Conservation (phyloP, 1,284 basidiomycete species). For the Sporisorium exsertum region DNA sequence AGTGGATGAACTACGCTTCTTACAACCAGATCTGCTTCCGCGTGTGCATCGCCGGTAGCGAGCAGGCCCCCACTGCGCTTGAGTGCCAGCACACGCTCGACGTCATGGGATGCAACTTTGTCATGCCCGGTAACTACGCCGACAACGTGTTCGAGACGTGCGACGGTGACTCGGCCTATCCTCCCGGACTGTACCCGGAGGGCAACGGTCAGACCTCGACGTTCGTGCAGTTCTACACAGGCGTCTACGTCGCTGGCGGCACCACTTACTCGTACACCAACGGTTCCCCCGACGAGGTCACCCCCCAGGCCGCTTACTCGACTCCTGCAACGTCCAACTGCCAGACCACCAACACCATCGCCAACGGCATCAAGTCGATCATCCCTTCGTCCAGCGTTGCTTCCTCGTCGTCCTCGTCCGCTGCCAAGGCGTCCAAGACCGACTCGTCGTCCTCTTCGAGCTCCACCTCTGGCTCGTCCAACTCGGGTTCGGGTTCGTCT, state of each 20-base stretch:
- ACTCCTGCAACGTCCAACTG: conserved; percentile 64
- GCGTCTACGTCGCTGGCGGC: conserved; percentile 50
- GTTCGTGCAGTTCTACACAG: conserved; percentile 65
- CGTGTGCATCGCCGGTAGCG: conserved; percentile 65
- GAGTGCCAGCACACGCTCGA: conserved; percentile 68
- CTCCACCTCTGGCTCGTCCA: conserved; percentile 12
- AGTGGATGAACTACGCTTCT: conserved; percentile 71
- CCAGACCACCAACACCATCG: conserved; percentile 45
- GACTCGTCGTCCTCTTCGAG: conserved; percentile 6
- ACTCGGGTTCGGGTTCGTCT: conserved; percentile 15
- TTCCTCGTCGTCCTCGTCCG: conserved; percentile 20
- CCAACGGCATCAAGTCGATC: conserved; percentile 63
- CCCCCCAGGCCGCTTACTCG: conserved; percentile 66
- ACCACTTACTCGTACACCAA: conserved; percentile 61
- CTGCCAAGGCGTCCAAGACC: conserved; percentile 15
- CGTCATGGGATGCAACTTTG: conserved; percentile 70
- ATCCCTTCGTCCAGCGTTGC: conserved; percentile 18
- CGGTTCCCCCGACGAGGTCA: conserved; percentile 57
- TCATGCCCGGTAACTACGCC: conserved; percentile 68
- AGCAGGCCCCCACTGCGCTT: conserved; percentile 52
- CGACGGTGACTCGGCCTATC: conserved; percentile 68
- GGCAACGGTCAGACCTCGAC: conserved; percentile 61
- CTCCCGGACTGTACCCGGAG: conserved; percentile 65
- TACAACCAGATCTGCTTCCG: conserved; percentile 67
- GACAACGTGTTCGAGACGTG: conserved; percentile 65